These are phyloP conservation scores for Sclerotinia trifoliorum DNA, from an alignment of 2,329 filamentous ascomycete genomes.

Conservation along the genomic window DNA sequence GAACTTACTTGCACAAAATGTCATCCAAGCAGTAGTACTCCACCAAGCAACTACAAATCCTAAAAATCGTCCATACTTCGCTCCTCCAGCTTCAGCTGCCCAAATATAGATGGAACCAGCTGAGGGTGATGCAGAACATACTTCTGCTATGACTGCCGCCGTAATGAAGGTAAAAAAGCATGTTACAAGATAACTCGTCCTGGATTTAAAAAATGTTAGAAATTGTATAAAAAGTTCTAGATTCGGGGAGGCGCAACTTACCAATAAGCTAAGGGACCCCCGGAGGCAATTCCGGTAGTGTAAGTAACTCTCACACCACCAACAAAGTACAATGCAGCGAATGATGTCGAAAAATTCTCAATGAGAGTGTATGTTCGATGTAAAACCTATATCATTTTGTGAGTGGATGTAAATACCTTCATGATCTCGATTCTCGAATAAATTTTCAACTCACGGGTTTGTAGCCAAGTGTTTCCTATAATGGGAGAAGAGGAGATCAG, in stretches of 20 bases:
- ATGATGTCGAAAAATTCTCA: conserved; percentile 59
- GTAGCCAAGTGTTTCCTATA: conserved; percentile 51
- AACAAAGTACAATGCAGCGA: conserved; percentile 60
- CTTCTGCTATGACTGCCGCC: conserved; percentile 26
- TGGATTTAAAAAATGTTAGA: conserved; percentile 30
- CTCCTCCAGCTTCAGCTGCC: conserved; percentile 24
- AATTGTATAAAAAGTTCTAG: conserved; percentile 10
- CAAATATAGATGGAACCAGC: conserved; percentile 29
- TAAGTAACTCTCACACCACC: conserved; percentile 60
- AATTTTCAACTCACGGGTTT: conserved; percentile 47
- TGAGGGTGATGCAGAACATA: conserved; percentile 25
- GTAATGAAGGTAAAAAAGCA: conserved; percentile 28
- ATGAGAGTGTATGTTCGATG: conserved; percentile 57
- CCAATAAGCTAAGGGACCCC: conserved; percentile 61
- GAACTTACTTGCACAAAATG: conserved; percentile 24
- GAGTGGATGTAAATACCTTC: neutral
- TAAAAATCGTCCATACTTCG: conserved; percentile 25
- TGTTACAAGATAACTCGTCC: conserved; percentile 54
- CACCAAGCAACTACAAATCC: conserved; percentile 27
- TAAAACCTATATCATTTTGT: conserved; percentile 37
- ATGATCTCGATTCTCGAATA: conserved; percentile 1
- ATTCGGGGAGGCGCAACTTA: conserved; percentile 33
- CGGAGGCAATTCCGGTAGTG: conserved; percentile 60
- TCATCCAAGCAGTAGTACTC: conserved; percentile 27
- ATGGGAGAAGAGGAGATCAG: conserved; percentile 19